phyloP scores from a whole-genome alignment of 2,329 filamentous ascomycete species.

The Trichoderma brevicompactum region DNA sequence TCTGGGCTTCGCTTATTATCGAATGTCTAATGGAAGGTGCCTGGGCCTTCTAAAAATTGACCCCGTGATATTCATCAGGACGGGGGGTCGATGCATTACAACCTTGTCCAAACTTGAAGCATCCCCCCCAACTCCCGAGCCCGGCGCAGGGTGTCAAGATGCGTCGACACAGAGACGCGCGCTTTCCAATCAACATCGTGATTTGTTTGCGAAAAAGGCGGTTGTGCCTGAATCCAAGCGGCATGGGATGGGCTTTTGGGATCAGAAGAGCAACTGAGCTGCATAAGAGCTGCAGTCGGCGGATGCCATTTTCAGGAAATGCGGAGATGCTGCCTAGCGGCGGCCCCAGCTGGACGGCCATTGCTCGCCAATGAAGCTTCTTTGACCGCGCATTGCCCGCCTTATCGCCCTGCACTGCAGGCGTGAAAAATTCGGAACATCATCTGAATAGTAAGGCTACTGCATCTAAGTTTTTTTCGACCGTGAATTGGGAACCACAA shows the following conservation, averaged over 20 bases:
- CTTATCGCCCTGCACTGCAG: not conserved
- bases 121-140: not conserved
- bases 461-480: no score
- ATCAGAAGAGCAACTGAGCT: not conserved
- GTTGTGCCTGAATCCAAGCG: constrained; percentile 1
- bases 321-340: constrained; percentile 22
- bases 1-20: constrained; percentile 14
- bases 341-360: not conserved
- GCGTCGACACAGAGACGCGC: constrained; percentile 1
- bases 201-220: not conserved
- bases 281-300: constrained; percentile 18
- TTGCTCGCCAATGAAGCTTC: not conserved
- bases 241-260: no score
- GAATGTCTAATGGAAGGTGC: constrained; percentile 15
- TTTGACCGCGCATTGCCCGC: constrained; percentile 3
- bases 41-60: constrained; percentile 3
- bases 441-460: no score
- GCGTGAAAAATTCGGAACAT: not conserved
- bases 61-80: not conserved
- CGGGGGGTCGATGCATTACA: not conserved
- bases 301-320: constrained; percentile 17
- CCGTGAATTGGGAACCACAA: no score
- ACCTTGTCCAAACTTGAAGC: constrained; percentile 1
- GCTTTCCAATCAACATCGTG: not conserved
- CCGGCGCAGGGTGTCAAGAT: not conserved